Evolutionary conservation across 129 eudicot genomes (phyloP).

Genomic region (Chrysanthemum seticuspe): DNA sequence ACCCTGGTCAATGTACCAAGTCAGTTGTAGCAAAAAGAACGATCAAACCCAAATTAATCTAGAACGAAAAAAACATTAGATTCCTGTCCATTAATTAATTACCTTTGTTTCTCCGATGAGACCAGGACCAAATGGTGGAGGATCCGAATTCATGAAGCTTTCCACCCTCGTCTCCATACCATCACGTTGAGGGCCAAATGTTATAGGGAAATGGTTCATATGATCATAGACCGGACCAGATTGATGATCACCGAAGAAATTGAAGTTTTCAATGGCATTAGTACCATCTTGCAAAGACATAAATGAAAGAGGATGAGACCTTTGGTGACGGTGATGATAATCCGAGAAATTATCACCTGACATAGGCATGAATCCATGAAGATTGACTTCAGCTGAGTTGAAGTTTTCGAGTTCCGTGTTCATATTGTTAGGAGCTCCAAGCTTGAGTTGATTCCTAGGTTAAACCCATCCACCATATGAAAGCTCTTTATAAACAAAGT

Average conservation of each 20-base stretch:
- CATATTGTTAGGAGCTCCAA: conserved; percentile 39
- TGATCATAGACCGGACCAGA: conserved; percentile 24
- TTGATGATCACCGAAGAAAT: conserved; percentile 22
- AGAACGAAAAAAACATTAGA: background rate
- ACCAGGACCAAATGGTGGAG: conserved; percentile 35
- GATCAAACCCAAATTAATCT: background rate
- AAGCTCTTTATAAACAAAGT: conserved; percentile 21
- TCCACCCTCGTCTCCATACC: conserved; percentile 21
- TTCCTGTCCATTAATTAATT: background rate
- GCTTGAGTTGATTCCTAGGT: conserved; percentile 25
- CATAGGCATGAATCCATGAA: conserved; percentile 40
- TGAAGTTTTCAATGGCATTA: conserved; percentile 27
- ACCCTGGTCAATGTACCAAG: conserved; percentile 30
- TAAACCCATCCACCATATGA: conserved; percentile 26
- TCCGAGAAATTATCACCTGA: conserved; percentile 35
- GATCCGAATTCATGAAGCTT: conserved; percentile 28
- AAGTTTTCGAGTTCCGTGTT: conserved; percentile 39
- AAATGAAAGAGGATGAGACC: conserved; percentile 32
- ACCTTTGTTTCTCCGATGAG: conserved; percentile 29
- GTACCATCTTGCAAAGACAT: conserved; percentile 17
- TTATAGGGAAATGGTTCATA: conserved; percentile 39
- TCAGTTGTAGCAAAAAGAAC: background rate
- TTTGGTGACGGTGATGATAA: conserved; percentile 28
- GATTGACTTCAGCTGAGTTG: conserved; percentile 29
- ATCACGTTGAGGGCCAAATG: conserved; percentile 24